phyloP scores from a whole-genome alignment of 441 rosid genomes.

The Omphalea diandra region DNA sequence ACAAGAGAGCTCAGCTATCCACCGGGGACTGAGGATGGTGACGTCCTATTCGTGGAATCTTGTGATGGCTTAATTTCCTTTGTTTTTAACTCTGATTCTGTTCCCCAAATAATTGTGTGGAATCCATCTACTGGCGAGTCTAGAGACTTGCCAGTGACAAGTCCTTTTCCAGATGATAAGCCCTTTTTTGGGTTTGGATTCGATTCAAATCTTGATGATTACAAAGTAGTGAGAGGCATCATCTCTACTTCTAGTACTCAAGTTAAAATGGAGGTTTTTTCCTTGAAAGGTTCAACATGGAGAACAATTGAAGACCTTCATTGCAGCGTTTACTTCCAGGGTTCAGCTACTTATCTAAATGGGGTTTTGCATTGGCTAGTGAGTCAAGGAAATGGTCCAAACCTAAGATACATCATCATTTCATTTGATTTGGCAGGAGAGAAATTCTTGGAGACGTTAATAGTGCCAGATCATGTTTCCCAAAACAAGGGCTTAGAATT shows the following conservation, averaged over 20 bases:
- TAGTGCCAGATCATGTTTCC: neutral
- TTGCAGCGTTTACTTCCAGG: neutral
- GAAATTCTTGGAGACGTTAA: slow-evolving; percentile 1
- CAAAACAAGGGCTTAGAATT: neutral
- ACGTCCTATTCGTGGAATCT: slow-evolving; percentile 25
- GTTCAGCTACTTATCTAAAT: neutral
- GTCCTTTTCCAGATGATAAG: neutral
- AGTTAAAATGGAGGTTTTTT: neutral
- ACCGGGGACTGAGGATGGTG: neutral
- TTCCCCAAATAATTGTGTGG: slow-evolving; percentile 10
- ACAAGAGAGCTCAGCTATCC: neutral
- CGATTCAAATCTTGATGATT: neutral
- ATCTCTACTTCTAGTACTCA: neutral
- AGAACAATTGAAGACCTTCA: neutral
- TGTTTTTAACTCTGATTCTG: slow-evolving; percentile 19
- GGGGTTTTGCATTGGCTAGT: slow-evolving; percentile 17
- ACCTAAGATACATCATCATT: neutral
- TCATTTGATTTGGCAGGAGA: slow-evolving; percentile 11
- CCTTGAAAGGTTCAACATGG: neutral
- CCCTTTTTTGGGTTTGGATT: neutral
- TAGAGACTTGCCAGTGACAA: slow-evolving; percentile 9
- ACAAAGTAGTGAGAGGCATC: neutral
- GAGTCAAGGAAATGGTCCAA: neutral
- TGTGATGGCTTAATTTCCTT: slow-evolving; percentile 36
- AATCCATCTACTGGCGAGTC: slow-evolving; percentile 33